These are phyloP conservation scores for Cordyceps farinosa DNA, from an alignment of 2,329 filamentous ascomycete species.

Conservation along the genomic window DNA sequence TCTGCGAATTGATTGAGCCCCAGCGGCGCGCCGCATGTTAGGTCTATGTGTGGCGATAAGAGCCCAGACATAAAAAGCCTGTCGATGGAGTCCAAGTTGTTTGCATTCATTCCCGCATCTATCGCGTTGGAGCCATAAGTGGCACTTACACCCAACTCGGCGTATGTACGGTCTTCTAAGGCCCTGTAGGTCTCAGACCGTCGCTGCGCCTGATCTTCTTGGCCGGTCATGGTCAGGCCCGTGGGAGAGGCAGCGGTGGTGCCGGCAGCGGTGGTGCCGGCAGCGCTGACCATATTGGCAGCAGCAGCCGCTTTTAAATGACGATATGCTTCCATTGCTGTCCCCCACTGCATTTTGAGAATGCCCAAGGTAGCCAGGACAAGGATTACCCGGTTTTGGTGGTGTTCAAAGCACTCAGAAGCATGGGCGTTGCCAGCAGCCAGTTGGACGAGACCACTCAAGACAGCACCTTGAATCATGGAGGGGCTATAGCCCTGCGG, in stretches of 20 bases:
- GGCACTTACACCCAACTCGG: not conserved
- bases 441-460: not conserved
- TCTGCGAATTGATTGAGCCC: not conserved
- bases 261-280: not conserved
- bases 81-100: not conserved
- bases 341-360: conserved; percentile 1
- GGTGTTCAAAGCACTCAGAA: conserved; percentile 6
- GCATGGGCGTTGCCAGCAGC: not conserved
- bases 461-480: not conserved
- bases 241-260: not conserved
- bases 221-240: no score
- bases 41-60: conserved; percentile 1
- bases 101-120: not conserved
- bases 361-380: not conserved
- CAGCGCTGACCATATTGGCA: not conserved
- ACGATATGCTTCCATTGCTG: not conserved
- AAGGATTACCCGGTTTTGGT: not conserved
- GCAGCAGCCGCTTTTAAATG: not conserved
- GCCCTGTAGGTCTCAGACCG: not conserved
- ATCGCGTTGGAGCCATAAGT: not conserved
- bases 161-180: not conserved
- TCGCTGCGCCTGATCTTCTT: not conserved
- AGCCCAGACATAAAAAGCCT: not conserved
- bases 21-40: not conserved
- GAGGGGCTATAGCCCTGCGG: not conserved